Conservation (phyloP, 2,329 filamentous ascomycete species). For the Penicillium verrucosum region DNA sequence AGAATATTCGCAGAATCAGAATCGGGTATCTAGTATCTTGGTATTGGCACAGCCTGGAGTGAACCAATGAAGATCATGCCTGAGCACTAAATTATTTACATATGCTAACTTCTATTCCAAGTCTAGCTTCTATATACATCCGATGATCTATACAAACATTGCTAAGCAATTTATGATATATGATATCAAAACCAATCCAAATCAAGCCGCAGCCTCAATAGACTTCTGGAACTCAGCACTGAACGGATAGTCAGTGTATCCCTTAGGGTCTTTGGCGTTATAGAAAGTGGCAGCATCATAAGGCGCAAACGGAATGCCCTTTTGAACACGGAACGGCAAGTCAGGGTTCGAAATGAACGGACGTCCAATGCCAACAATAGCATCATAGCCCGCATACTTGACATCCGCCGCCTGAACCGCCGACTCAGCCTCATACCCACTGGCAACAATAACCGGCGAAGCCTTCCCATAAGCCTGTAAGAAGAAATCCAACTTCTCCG, state of each 20-base stretch:
- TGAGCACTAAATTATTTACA: not conserved
- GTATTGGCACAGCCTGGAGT: too few species aligned
- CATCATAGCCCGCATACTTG: slow-evolving; percentile 30
- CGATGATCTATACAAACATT: not conserved
- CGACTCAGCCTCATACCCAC: slow-evolving; percentile 44
- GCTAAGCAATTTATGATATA: slow-evolving; percentile 9
- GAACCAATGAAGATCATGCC: slow-evolving; percentile 44
- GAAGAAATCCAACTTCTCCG: slow-evolving; percentile 44
- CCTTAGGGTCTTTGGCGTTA: slow-evolving; percentile 30
- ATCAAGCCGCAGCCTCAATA: slow-evolving; percentile 20
- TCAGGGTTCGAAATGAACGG: slow-evolving; percentile 48
- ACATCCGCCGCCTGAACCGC: slow-evolving; percentile 39
- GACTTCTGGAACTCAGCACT: slow-evolving; percentile 32
- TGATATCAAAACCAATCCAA: not conserved
- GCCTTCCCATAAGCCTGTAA: slow-evolving; percentile 41
- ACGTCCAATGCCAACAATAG: slow-evolving; percentile 42
- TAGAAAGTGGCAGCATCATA: slow-evolving; percentile 47
- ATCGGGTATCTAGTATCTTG: too few species aligned
- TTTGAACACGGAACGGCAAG: slow-evolving; percentile 42
- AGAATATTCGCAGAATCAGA: too few species aligned
- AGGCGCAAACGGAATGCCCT: slow-evolving; percentile 35
- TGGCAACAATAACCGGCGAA: slow-evolving; percentile 51
- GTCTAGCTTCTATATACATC: not conserved
- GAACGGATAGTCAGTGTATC: slow-evolving; percentile 42
- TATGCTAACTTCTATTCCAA: not conserved